These are phyloP conservation scores for Trichomonascus vanleenenianus DNA, from an alignment of 805 yeast species.

Conservation along the genomic window DNA sequence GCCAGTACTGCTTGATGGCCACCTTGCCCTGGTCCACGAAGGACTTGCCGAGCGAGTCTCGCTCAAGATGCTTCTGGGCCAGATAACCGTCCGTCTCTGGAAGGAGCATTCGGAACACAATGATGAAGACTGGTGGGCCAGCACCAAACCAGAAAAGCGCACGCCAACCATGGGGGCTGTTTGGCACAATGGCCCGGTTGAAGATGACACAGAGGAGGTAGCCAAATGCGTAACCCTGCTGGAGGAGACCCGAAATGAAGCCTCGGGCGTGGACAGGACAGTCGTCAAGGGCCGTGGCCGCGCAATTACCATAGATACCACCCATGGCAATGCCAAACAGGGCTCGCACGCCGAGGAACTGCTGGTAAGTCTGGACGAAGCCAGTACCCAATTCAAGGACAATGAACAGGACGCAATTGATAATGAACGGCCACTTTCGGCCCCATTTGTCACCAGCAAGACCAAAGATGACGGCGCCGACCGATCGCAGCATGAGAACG, in stretches of 20 bases:
- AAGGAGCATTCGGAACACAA: conserved; percentile 47
- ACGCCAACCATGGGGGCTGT: conserved; percentile 53
- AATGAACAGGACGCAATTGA: conserved; percentile 44
- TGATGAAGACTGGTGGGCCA: conserved; percentile 54
- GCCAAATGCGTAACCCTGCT: conserved; percentile 74
- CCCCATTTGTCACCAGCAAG: conserved; percentile 53
- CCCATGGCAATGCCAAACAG: conserved; percentile 67
- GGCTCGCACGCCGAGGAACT: conserved; percentile 56
- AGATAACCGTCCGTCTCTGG: conserved; percentile 55
- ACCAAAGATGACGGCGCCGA: conserved; percentile 65
- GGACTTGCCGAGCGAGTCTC: conserved; percentile 12
- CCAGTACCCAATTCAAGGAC: conserved; percentile 60
- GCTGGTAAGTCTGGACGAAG: conserved; percentile 48
- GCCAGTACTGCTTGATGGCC: conserved; percentile 48
- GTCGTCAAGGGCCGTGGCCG: conserved; percentile 62
- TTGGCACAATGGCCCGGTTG: conserved; percentile 48
- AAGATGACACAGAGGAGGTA: conserved; percentile 59
- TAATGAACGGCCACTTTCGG: conserved; percentile 58
- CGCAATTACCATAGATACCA: conserved; percentile 57
- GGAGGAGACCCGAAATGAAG: conserved; percentile 59
- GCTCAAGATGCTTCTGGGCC: conserved; percentile 24
- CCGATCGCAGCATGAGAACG: conserved; percentile 63
- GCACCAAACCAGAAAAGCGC: conserved; percentile 68
- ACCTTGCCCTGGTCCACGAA: conserved; percentile 27
- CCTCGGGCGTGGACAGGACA: conserved; percentile 54